Evolutionary conservation across 148 eudicot species (phyloP), one percentile per base, ranked within the genome.

Genomic region (Pharnaceum exiguum): DNA sequence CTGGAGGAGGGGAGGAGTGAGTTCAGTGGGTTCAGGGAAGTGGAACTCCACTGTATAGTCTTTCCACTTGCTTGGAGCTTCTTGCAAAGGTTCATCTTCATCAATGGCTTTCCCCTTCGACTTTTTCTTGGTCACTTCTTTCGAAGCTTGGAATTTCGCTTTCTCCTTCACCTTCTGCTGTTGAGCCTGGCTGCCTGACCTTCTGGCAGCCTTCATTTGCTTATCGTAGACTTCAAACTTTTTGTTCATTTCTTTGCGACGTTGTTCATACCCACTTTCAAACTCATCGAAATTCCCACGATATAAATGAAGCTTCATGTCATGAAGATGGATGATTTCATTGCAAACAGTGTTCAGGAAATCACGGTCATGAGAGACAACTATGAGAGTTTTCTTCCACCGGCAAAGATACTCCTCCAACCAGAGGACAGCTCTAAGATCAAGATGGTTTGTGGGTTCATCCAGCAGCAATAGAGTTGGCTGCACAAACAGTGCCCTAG

Each of bases 391-490:
- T 60, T 83, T 80, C 77, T 80, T 80, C 89, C 89, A 83, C 55
- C 86, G 66, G 63, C 89, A 83, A 18, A 83, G 39, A 55, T 83
- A 83, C 69, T 83, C 89, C 52, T 83, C 86, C 62, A 83, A 42
- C 86, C 89, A 83, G 15, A 80, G 77, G 53, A 83, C 89, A 37
- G 89, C 89, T 60, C 89, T 67, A 22, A 83, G 89, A 61, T 83
- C 89, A 31, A 83, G 80, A 71, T 83, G 89, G 49, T 83, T 83
- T 10, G 89, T 83, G 42, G 86, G 89, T 73, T 83, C 89, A 73
- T 83, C 89, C 16, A 83, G 75, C 38, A 83, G 66, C 54, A 83
- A 47, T 13, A 83, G 79, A 4, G 86, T 83, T 3, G 83, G 89
- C 71, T 83, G 86, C 56, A 83, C 72, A 63, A 83, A 83, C 22